A percentile compares a stretch with the other conserved stretches of the same genome.
These are phyloP conservation scores for Bipolaris zeicola DNA, from an alignment of 2,329 filamentous ascomycete genomes.

Conservation along the genomic window DNA sequence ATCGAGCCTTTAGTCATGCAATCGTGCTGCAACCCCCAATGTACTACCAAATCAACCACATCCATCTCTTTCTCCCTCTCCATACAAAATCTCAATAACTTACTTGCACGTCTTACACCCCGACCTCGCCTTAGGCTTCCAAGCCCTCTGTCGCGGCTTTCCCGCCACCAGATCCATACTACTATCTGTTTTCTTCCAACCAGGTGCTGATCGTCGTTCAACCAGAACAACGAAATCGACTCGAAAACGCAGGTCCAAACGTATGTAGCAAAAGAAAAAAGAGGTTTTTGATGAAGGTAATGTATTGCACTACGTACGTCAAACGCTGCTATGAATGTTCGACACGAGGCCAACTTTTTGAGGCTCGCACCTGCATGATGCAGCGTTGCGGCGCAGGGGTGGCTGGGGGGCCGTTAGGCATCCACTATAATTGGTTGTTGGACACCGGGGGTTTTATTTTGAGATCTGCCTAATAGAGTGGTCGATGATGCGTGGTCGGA, in stretches of 20 bases:
- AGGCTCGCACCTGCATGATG: slow-evolving; percentile 11
- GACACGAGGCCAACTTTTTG: not conserved
- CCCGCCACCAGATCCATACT: slow-evolving; percentile 11
- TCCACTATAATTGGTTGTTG: not conserved
- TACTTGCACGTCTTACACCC: slow-evolving; percentile 29
- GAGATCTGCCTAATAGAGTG: not conserved
- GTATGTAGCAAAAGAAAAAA: not conserved
- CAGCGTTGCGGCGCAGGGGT: slow-evolving; percentile 10
- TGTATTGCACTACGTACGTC: slow-evolving; percentile 5
- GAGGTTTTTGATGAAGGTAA: not conserved
- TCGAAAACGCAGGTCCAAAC: not conserved
- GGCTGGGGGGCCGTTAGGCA: not conserved
- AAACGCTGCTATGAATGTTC: slow-evolving; percentile 7
- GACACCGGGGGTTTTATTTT: not conserved
- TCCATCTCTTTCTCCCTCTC: too few species aligned
- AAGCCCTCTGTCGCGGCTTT: slow-evolving; percentile 23
- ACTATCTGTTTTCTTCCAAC: not conserved
- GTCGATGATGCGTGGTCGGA: not conserved
- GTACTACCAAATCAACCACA: too few species aligned
- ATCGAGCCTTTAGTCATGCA: not conserved
- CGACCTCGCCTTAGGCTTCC: slow-evolving; percentile 23
- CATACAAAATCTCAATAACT: not conserved
- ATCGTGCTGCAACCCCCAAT: not conserved
- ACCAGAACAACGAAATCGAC: not conserved
- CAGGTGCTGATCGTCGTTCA: not conserved